Conservation (phyloP, 306 rosid species). For the Dalbergia cochinchinensis region DNA sequence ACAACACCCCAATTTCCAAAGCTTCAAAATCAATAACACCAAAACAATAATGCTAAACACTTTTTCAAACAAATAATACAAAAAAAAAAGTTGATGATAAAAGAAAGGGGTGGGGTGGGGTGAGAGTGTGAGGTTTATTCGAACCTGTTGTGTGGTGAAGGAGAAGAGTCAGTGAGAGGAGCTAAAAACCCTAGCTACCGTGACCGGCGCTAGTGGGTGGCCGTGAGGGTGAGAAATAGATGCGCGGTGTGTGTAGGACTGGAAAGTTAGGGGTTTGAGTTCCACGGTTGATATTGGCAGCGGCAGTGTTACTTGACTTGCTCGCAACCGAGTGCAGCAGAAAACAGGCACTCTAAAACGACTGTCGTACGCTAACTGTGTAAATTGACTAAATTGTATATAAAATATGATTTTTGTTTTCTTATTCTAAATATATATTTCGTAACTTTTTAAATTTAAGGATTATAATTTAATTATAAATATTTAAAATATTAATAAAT, state of each 20-base stretch:
- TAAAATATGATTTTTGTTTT: no score
- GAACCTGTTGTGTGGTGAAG: background rate
- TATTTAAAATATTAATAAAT: no score
- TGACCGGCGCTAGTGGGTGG: constrained; percentile 38
- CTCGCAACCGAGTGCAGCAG: background rate
- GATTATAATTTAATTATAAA: no score
- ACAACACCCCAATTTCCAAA: background rate
- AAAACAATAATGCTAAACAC: background rate
- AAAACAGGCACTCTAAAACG: background rate
- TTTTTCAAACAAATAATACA: no score
- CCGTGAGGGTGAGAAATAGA: background rate
- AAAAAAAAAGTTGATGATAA: background rate
- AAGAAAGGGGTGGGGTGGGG: background rate
- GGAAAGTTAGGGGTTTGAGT: background rate
- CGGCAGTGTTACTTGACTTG: constrained; percentile 8
- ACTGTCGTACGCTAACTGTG: constrained; percentile 1
- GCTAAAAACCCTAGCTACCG: constrained; percentile 42
- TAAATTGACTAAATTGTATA: background rate
- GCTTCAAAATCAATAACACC: background rate
- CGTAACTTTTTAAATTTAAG: no score
- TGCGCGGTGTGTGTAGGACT: background rate
- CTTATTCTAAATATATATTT: no score
- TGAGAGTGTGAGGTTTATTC: background rate
- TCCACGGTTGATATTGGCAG: constrained; percentile 30
- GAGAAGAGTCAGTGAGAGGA: background rate